Conservation (phyloP, 2,329 filamentous ascomycete species). For the Nemania serpens region DNA sequence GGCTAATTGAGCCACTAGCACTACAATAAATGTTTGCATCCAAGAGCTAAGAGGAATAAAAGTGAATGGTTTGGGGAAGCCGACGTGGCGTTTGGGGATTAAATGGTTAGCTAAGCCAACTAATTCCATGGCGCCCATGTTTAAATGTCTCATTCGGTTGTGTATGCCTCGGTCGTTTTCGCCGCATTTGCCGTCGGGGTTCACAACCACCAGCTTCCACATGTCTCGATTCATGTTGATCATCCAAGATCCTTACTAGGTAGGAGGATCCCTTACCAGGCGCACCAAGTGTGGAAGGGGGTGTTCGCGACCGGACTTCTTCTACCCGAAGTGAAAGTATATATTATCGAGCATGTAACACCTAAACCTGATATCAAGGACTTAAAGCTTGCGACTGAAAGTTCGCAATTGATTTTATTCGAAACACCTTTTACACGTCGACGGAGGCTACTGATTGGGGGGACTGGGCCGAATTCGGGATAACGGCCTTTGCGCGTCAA, state of each 20-base stretch:
- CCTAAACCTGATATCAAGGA: not conserved
- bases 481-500: not conserved
- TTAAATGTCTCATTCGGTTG: not conserved
- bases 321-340: not conserved
- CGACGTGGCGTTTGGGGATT: conserved; percentile 1
- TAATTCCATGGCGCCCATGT: not conserved
- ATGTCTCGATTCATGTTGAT: not conserved
- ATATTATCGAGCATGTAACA: not conserved
- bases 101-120: not conserved
- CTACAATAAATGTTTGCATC: conserved; percentile 25
- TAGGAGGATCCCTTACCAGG: too few species aligned
- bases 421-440: not conserved
- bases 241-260: not conserved
- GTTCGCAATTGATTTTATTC: not conserved
- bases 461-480: not conserved
- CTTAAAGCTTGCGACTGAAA: not conserved
- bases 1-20: conserved; percentile 23
- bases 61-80: conserved; percentile 20
- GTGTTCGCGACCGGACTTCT: not conserved
- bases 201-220: not conserved
- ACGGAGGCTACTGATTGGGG: too few species aligned
- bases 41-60: conserved; percentile 22
- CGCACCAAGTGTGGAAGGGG: not conserved
- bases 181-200: not conserved
- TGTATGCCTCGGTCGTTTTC: not conserved